phyloP scores from a whole-genome alignment of 2,329 filamentous ascomycete species.

The Calonectria pteridis region DNA sequence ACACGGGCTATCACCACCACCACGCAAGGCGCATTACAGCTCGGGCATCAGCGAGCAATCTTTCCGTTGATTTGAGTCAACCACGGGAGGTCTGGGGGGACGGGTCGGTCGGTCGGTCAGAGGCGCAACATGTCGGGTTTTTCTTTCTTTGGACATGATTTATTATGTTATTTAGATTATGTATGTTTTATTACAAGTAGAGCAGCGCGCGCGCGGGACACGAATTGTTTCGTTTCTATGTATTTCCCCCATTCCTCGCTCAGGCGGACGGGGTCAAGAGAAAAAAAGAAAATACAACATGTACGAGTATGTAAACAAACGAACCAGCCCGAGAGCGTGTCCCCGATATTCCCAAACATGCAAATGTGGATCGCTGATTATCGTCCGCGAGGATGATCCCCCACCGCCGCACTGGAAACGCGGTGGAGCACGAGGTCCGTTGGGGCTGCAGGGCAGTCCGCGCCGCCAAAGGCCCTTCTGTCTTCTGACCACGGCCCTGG shows the following conservation, averaged over 20 bases:
- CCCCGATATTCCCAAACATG: neutral
- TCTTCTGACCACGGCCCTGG: neutral
- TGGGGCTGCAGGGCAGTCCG: neutral
- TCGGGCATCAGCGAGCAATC: neutral
- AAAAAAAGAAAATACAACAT: neutral
- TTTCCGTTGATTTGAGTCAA: constrained; percentile 8
- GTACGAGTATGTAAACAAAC: neutral
- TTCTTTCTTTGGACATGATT: constrained; percentile 12
- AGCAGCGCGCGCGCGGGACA: neutral
- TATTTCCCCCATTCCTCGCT: neutral
- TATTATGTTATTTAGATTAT: constrained; percentile 7
- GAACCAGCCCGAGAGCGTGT: neutral
- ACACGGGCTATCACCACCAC: constrained; percentile 40
- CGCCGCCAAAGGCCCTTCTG: neutral
- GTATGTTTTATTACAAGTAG: constrained; percentile 13
- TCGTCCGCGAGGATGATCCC: neutral
- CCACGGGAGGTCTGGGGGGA: neutral
- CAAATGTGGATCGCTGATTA: neutral
- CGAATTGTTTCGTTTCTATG: constrained; percentile 11
- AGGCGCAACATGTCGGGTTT: neutral
- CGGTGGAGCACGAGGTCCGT: neutral
- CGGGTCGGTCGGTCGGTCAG: neutral
- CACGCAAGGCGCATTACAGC: neutral
- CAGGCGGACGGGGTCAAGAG: neutral
- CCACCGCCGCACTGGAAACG: neutral